phyloP scores from a whole-genome alignment of 2,329 filamentous ascomycete species.

The Chrysosporium keratinophilum region DNA sequence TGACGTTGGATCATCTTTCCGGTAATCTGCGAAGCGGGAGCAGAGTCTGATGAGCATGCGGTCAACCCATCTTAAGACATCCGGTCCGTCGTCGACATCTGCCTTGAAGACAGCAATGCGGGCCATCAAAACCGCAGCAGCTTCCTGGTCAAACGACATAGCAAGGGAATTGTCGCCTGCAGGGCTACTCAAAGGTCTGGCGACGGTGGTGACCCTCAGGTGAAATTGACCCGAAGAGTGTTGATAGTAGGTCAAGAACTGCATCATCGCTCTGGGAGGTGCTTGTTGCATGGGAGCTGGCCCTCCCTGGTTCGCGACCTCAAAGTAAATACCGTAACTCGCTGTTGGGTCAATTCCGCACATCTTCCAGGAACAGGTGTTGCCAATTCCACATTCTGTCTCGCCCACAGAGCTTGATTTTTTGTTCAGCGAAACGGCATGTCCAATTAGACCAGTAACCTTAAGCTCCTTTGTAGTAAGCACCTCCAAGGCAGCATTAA shows the following conservation, averaged over 20 bases:
- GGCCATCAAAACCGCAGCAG: conserved; percentile 96
- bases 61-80: conserved; percentile 95
- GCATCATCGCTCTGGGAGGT: conserved; percentile 88
- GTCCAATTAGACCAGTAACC: conserved; percentile 92
- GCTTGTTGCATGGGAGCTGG: conserved; percentile 74
- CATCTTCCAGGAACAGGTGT: conserved; percentile 99
- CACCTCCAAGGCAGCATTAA: conserved; percentile 92
- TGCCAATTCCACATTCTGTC: conserved; percentile 95
- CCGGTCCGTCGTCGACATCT: conserved; percentile 95
- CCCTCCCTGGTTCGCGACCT: conserved; percentile 88
- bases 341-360: conserved; percentile 90
- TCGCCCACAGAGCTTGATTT: conserved; percentile 95
- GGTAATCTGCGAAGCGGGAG: conserved; percentile 92
- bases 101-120: conserved; percentile 98
- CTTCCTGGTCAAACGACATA: conserved; percentile 96
- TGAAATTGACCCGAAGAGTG: conserved; percentile 95
- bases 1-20: conserved; percentile 94
- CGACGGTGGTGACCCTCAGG: conserved; percentile 86
- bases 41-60: conserved; percentile 95
- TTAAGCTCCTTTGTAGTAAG: conserved; percentile 97
- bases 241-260: conserved; percentile 97
- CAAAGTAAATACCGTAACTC: conserved; percentile 94
- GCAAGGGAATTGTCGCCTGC: conserved; percentile 90
- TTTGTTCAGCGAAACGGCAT: conserved; percentile 94
- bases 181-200: conserved; percentile 80